Conservation (phyloP, 495 filamentous ascomycete genomes). For the Lasiosphaeria miniovina region DNA sequence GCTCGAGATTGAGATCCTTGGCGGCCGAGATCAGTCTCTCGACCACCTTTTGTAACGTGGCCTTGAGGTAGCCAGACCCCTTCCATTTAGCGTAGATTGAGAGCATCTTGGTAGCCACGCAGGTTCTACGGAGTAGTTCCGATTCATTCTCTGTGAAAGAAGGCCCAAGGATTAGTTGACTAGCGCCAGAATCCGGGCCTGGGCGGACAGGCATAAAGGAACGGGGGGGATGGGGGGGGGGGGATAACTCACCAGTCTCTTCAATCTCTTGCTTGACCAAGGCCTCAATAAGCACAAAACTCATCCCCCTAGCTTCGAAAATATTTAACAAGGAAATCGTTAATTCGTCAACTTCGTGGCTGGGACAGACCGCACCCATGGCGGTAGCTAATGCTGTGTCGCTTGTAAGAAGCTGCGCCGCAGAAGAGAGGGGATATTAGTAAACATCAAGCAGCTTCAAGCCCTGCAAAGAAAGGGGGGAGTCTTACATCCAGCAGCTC, state of each 20-base stretch:
- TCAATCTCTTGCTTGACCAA: slow-evolving; percentile 64
- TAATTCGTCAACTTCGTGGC: slow-evolving; percentile 62
- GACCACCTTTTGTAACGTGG: slow-evolving; percentile 61
- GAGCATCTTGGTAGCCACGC: slow-evolving; percentile 66
- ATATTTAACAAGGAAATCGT: slow-evolving; percentile 62
- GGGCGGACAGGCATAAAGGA: too few relatives aligned
- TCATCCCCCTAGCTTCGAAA: slow-evolving; percentile 60
- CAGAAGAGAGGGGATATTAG: background rate
- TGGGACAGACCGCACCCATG: slow-evolving; percentile 61
- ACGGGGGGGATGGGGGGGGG: too few relatives aligned
- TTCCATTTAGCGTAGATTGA: slow-evolving; percentile 69
- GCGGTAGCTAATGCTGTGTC: slow-evolving; percentile 59
- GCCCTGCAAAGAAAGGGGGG: background rate
- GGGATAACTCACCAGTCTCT: slow-evolving; percentile 49
- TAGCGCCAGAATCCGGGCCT: background rate
- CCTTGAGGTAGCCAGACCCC: slow-evolving; percentile 56
- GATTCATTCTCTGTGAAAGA: slow-evolving; percentile 53
- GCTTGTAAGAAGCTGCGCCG: slow-evolving; percentile 50
- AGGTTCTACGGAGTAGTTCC: slow-evolving; percentile 60
- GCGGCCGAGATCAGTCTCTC: slow-evolving; percentile 57
- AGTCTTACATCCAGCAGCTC: slow-evolving; percentile 52
- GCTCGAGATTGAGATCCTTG: slow-evolving; percentile 61
- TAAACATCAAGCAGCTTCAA: slow-evolving; percentile 7
- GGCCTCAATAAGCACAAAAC: slow-evolving; percentile 58
- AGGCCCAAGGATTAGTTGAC: background rate